A percentile compares a stretch with the other conserved stretches of the same genome.
phyloP scores from a whole-genome alignment of 2,329 filamentous ascomycete species.

The Arthrobotrys sphaeroides region DNA sequence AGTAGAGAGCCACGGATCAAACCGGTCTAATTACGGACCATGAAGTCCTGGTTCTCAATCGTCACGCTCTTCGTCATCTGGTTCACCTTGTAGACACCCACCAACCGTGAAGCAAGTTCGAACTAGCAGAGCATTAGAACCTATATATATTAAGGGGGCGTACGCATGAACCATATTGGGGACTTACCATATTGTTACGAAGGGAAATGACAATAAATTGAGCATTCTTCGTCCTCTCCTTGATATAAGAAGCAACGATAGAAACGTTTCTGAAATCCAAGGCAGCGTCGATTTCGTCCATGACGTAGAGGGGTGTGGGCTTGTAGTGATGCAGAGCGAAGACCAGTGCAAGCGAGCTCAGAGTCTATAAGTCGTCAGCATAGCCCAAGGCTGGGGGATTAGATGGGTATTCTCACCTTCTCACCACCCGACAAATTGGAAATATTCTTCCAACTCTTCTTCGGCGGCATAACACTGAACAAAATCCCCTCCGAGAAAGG shows the following conservation, averaged over 20 bases:
- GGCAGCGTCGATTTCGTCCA: constrained; percentile 99
- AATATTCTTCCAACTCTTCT: constrained; percentile 99
- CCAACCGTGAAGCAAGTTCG: constrained; percentile 90
- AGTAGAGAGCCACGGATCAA: neutral
- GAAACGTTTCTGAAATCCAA: constrained; percentile 98
- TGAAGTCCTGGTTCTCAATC: constrained; percentile 84
- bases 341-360: constrained; percentile 91
- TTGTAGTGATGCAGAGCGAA: constrained; percentile 98
- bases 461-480: constrained; percentile 98
- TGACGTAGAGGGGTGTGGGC: constrained; percentile 96
- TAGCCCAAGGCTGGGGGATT: neutral
- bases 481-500: constrained; percentile 96
- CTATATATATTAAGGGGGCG: neutral
- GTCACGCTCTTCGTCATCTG: constrained; percentile 96
- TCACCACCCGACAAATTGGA: constrained; percentile 94
- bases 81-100: constrained; percentile 99
- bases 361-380: constrained; percentile 66
- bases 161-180: constrained; percentile 7
- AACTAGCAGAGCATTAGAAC: constrained; percentile 66
- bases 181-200: constrained; percentile 86
- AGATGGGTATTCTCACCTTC: constrained; percentile 68
- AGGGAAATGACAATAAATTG: constrained; percentile 99
- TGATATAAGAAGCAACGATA: constrained; percentile 98
- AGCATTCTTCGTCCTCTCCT: constrained; percentile 97
- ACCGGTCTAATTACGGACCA: constrained; percentile 59